These are phyloP conservation scores for Proliferodiscus dingleyae DNA, from an alignment of 2,329 filamentous ascomycete genomes.

Conservation along the genomic window DNA sequence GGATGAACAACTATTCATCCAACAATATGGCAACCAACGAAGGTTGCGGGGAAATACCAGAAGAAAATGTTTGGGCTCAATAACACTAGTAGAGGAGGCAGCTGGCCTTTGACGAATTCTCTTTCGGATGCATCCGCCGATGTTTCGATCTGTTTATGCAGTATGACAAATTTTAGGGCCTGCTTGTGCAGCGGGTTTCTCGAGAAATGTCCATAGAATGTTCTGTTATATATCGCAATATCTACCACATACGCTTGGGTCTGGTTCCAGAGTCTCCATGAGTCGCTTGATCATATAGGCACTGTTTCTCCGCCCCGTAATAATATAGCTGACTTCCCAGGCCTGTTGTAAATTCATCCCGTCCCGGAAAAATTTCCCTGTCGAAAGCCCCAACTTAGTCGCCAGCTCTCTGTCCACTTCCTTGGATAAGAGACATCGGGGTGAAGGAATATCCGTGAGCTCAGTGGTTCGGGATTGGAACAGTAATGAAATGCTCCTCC, in stretches of 20 bases:
- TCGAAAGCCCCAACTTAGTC: too few relatives aligned
- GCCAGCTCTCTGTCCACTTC: too few relatives aligned
- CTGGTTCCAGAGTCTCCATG: background rate
- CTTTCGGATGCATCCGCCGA: constrained; percentile 23
- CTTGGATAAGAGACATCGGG: too few relatives aligned
- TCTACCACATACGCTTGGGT: constrained; percentile 16
- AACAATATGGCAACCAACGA: constrained; percentile 17
- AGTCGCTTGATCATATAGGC: background rate
- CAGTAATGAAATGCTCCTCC: too few relatives aligned
- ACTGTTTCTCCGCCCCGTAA: too few relatives aligned
- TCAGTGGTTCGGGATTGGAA: too few relatives aligned
- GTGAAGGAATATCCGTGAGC: too few relatives aligned
- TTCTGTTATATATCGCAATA: constrained; percentile 16
- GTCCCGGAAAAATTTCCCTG: too few relatives aligned
- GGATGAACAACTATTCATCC: constrained; percentile 36
- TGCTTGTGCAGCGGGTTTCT: constrained; percentile 6
- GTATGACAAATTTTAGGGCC: constrained; percentile 13
- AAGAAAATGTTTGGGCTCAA: constrained; percentile 31
- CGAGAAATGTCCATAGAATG: constrained; percentile 24
- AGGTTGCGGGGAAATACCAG: constrained; percentile 18
- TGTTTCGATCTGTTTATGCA: constrained; percentile 21
- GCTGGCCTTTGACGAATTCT: constrained; percentile 29
- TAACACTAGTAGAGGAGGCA: constrained; percentile 33
- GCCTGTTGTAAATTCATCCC: too few relatives aligned
- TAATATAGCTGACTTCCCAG: too few relatives aligned